Evolutionary conservation across 495 filamentous ascomycete species (phyloP).

Genomic region (Xylaria grammica): DNA sequence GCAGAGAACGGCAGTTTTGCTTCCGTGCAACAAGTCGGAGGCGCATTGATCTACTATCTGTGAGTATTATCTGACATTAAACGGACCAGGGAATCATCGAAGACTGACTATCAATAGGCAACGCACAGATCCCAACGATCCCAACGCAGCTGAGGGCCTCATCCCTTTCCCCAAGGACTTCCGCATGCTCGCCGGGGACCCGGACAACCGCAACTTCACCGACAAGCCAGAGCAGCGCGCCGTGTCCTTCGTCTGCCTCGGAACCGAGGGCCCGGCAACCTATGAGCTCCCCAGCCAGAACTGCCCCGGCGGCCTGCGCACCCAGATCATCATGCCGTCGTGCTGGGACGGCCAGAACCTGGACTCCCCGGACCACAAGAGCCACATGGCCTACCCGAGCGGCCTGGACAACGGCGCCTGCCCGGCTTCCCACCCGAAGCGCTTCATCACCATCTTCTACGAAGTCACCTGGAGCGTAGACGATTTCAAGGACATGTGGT

Average conservation of each 20-base stretch:
- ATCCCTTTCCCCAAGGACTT: constrained; percentile 66
- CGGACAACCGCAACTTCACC: constrained; percentile 50
- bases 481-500: constrained; percentile 60
- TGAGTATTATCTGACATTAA: constrained; percentile 37
- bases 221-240: constrained; percentile 46
- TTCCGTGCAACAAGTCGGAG: constrained; percentile 56
- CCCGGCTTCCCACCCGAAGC: constrained; percentile 59
- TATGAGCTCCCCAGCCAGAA: constrained; percentile 58
- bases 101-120: constrained; percentile 38
- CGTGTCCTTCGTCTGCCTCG: constrained; percentile 56
- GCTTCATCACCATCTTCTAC: constrained; percentile 64
- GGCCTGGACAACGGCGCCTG: constrained; percentile 54
- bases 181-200: constrained; percentile 71
- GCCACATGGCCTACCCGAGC: constrained; percentile 63
- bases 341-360: constrained; percentile 75
- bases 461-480: constrained; percentile 66
- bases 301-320: constrained; percentile 64
- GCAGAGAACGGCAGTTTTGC: constrained; percentile 68
- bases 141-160: constrained; percentile 50
- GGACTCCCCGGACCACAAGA: constrained; percentile 58
- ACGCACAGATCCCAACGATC: constrained; percentile 47
- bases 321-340: constrained; percentile 77
- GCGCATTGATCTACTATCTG: constrained; percentile 66
- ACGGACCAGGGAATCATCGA: constrained; percentile 6
- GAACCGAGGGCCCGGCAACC: constrained; percentile 44